Conservation (phyloP, 2,329 filamentous ascomycete species). For the Thielaviopsis populi region DNA sequence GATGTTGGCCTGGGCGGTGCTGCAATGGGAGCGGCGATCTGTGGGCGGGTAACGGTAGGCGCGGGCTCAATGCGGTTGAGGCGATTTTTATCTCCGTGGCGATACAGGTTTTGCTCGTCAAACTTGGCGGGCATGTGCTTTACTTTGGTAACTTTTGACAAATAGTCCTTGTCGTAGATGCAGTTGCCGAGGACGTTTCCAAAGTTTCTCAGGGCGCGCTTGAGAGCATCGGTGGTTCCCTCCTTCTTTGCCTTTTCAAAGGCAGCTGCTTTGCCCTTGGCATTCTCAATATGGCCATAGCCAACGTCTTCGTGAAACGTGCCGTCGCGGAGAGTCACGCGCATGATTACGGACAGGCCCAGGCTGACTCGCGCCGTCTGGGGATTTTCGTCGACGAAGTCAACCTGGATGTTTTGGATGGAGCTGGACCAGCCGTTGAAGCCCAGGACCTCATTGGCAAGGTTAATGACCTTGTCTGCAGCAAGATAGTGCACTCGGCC, state of each 20-base stretch:
- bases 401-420: constrained; percentile 88
- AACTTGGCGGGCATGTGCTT: constrained; percentile 61
- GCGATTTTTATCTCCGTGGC: constrained; percentile 46
- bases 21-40: background rate
- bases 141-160: constrained; percentile 77
- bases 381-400: constrained; percentile 81
- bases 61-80: constrained; percentile 4
- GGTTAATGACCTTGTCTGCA: constrained; percentile 91
- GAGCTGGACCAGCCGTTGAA: constrained; percentile 96
- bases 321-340: constrained; percentile 79
- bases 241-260: constrained; percentile 99
- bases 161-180: constrained; percentile 91
- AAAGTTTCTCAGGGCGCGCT: constrained; percentile 78
- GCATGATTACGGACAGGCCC: constrained; percentile 77
- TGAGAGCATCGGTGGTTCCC: constrained; percentile 85
- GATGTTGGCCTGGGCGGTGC: background rate
- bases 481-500: constrained; percentile 83
- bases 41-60: background rate
- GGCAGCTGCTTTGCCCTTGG: constrained; percentile 82
- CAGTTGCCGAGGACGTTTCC: constrained; percentile 97
- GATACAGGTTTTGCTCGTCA: constrained; percentile 63
- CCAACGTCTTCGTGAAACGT: constrained; percentile 97
- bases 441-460: constrained; percentile 89
- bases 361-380: constrained; percentile 66
- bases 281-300: constrained; percentile 93